These are phyloP conservation scores for Xylogone sp. DNA, from an alignment of 2,329 filamentous ascomycete genomes.

Conservation along the genomic window DNA sequence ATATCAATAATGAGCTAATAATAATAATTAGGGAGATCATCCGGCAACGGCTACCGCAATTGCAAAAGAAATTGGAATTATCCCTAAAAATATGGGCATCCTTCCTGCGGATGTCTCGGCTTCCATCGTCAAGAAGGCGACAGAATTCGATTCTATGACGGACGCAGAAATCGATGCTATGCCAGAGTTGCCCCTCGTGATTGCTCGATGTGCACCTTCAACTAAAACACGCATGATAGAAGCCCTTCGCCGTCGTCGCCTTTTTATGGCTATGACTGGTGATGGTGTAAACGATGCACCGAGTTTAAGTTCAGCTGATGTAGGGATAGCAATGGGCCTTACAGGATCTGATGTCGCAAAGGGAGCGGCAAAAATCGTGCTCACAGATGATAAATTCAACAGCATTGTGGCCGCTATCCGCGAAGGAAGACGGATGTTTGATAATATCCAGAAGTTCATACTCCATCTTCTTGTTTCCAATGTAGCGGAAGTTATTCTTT, in stretches of 20 bases:
- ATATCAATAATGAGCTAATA: slow-evolving; percentile 2
- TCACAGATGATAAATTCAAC: slow-evolving; percentile 54
- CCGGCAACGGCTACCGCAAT: slow-evolving; percentile 53
- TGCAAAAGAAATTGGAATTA: slow-evolving; percentile 51
- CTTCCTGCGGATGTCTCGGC: slow-evolving; percentile 41
- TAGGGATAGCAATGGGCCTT: slow-evolving; percentile 58
- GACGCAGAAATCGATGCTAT: slow-evolving; percentile 47
- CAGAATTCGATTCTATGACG: slow-evolving; percentile 40
- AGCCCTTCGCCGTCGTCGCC: slow-evolving; percentile 44
- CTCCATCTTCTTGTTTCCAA: slow-evolving; percentile 52
- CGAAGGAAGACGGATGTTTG: slow-evolving; percentile 49
- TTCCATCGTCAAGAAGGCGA: slow-evolving; percentile 49
- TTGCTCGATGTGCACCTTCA: slow-evolving; percentile 48
- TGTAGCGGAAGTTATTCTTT: slow-evolving; percentile 51
- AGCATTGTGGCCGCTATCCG: slow-evolving; percentile 49
- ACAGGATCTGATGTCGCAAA: slow-evolving; percentile 63
- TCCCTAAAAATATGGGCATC: slow-evolving; percentile 40
- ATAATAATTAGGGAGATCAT: slow-evolving; percentile 38
- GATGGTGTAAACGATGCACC: slow-evolving; percentile 55
- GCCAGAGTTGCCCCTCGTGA: slow-evolving; percentile 47
- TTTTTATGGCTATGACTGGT: slow-evolving; percentile 51
- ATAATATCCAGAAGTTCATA: slow-evolving; percentile 55
- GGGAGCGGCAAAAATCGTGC: slow-evolving; percentile 50
- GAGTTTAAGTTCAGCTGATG: slow-evolving; percentile 48
- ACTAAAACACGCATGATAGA: slow-evolving; percentile 54